Conservation (phyloP, 805 yeast species). For the Myxozyma mucilagina region DNA sequence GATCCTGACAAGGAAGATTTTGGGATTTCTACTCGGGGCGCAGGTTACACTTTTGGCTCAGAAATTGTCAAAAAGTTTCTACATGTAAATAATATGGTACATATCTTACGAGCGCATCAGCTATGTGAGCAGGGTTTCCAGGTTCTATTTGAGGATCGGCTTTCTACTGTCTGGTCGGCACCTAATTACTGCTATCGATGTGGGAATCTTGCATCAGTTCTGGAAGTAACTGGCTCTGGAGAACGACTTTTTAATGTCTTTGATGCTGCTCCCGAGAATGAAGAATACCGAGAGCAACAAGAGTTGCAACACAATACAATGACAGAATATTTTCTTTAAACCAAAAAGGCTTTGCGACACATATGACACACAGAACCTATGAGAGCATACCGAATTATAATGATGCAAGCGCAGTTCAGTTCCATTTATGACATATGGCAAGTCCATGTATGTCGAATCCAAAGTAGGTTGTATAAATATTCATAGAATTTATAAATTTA, state of each 20-base stretch:
- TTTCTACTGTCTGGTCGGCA: constrained; percentile 97
- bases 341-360: too few species aligned
- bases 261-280: constrained; percentile 95
- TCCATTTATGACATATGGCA: too few species aligned
- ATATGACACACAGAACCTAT: too few species aligned
- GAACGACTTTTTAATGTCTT: constrained; percentile 82
- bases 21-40: constrained; percentile 91
- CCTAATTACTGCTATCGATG: constrained; percentile 97
- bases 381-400: too few species aligned
- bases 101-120: constrained; percentile 92
- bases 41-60: constrained; percentile 93
- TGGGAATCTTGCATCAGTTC: constrained; percentile 96
- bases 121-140: constrained; percentile 96
- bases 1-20: constrained; percentile 79
- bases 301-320: constrained; percentile 17
- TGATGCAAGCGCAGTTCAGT: too few species aligned
- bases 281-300: constrained; percentile 44
- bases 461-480: too few species aligned
- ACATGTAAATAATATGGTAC: constrained; percentile 71
- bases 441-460: too few species aligned
- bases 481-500: too few species aligned
- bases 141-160: constrained; percentile 82
- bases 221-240: constrained; percentile 74
- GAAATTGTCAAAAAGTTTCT: constrained; percentile 88
- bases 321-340: constrained; percentile 30